phyloP scores from a whole-genome alignment of 2,329 filamentous ascomycete genomes.

The Penicillium frequentans region DNA sequence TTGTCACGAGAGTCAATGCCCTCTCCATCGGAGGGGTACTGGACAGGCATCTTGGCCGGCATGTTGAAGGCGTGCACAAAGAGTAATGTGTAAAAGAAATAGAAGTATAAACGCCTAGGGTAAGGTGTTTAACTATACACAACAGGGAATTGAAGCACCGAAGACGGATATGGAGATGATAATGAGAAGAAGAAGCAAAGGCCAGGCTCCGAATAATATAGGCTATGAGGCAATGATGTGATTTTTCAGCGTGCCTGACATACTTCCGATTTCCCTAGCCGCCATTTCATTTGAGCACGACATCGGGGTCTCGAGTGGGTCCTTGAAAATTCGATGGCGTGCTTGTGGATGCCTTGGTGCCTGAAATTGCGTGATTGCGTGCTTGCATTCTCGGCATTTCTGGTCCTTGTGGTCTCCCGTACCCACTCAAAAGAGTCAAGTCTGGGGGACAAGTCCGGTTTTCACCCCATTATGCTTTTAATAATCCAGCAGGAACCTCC shows the following conservation, averaged over 20 bases:
- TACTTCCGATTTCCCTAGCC: not conserved
- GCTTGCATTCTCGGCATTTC: not conserved
- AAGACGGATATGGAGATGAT: not conserved
- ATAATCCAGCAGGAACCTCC: not conserved
- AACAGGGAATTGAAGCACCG: not conserved
- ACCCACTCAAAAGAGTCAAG: not conserved
- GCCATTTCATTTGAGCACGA: not conserved
- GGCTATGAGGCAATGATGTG: not conserved
- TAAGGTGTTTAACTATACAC: not conserved
- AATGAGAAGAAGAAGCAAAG: not conserved
- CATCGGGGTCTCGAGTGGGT: not conserved
- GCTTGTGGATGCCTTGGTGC: not conserved
- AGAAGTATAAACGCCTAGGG: not conserved
- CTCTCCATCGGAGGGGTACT: slow-evolving; percentile 39
- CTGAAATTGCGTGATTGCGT: not conserved
- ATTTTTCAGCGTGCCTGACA: not conserved
- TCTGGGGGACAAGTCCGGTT: not conserved
- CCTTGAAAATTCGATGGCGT: slow-evolving; percentile 1
- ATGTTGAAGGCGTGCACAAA: slow-evolving; percentile 24
- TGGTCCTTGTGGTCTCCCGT: not conserved
- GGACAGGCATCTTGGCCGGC: slow-evolving; percentile 38
- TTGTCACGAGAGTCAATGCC: slow-evolving; percentile 41
- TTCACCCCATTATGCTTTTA: not conserved
- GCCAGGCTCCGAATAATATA: not conserved
- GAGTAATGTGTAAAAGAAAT: not conserved